Conservation (phyloP, 208 protist species). For the Wallacemonas collosoma region DNA sequence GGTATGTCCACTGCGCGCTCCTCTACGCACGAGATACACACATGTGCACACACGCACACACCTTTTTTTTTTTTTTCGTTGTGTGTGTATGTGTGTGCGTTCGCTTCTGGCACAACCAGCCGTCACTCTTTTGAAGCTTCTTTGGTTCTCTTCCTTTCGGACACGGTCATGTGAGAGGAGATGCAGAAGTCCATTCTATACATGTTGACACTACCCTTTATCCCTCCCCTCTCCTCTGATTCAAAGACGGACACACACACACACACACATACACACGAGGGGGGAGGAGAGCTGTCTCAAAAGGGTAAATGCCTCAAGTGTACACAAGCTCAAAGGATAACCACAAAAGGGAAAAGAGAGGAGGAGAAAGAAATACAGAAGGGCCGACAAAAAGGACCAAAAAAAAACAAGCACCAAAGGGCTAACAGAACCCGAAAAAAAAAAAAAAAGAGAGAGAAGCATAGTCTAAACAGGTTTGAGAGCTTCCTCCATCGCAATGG, state of each 20-base stretch:
- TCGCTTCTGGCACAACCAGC: no score
- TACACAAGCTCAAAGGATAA: no score
- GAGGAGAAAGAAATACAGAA: conserved; percentile 13
- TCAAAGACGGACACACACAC: conserved; percentile 12
- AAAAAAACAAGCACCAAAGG: conserved; percentile 14
- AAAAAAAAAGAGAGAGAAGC: conserved; percentile 17
- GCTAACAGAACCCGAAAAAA: background rate
- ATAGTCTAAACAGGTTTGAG: conserved; percentile 3
- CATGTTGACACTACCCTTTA: conserved; percentile 1
- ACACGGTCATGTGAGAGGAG: background rate
- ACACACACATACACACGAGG: background rate
- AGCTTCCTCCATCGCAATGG: conserved; percentile 32
- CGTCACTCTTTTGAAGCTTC: no score
- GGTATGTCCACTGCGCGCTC: no score
- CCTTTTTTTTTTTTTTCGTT: no score
- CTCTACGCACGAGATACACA: no score
- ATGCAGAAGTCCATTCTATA: conserved; percentile 12
- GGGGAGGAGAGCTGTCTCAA: no score
- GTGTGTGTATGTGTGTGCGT: no score
- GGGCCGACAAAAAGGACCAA: conserved; percentile 14
- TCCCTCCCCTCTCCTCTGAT: background rate
- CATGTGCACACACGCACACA: no score
- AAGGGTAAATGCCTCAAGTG: no score
- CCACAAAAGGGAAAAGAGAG: background rate
- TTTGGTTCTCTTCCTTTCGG: no score